Conservation (phyloP, 1,284 basidiomycete genomes). For the Moesziomyces sp. region DNA sequence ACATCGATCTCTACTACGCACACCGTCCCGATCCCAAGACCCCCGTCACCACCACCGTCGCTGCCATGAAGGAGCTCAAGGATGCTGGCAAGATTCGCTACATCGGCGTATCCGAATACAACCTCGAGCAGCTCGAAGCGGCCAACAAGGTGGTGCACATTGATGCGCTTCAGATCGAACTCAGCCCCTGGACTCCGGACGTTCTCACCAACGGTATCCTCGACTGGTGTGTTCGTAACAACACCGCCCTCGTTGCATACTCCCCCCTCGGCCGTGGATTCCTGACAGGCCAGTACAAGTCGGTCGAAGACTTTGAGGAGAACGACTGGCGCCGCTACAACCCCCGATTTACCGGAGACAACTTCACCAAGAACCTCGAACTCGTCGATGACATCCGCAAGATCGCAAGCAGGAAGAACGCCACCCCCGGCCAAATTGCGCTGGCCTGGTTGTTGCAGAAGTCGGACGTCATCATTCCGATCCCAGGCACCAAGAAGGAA, state of each 20-base stretch:
- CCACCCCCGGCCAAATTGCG: constrained; percentile 53
- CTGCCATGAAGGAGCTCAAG: constrained; percentile 78
- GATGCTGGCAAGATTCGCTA: constrained; percentile 78
- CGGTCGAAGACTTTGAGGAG: constrained; percentile 35
- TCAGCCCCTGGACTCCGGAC: constrained; percentile 69
- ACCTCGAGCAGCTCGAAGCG: constrained; percentile 40
- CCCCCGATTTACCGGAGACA: constrained; percentile 48
- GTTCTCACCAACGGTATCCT: constrained; percentile 55
- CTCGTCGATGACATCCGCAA: constrained; percentile 43
- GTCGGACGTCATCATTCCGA: constrained; percentile 35
- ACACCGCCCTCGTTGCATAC: constrained; percentile 51
- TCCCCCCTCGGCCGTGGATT: constrained; percentile 48
- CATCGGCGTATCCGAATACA: constrained; percentile 74
- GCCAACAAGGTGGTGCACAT: constrained; percentile 67
- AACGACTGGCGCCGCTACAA: constrained; percentile 52
- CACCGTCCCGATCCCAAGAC: constrained; percentile 71
- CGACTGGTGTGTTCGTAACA: constrained; percentile 49
- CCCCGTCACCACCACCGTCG: constrained; percentile 78
- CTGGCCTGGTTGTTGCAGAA: constrained; percentile 50
- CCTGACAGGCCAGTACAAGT: constrained; percentile 48
- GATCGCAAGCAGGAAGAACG: constrained; percentile 49
- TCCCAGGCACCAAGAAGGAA: constrained; percentile 51
- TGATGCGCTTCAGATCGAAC: constrained; percentile 70
- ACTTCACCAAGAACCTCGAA: constrained; percentile 53
- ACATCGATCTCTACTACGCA: constrained; percentile 69